Base-by-base conservation (phyloP, 768 basidiomycete species). In the Mycena galericulata region DNA sequence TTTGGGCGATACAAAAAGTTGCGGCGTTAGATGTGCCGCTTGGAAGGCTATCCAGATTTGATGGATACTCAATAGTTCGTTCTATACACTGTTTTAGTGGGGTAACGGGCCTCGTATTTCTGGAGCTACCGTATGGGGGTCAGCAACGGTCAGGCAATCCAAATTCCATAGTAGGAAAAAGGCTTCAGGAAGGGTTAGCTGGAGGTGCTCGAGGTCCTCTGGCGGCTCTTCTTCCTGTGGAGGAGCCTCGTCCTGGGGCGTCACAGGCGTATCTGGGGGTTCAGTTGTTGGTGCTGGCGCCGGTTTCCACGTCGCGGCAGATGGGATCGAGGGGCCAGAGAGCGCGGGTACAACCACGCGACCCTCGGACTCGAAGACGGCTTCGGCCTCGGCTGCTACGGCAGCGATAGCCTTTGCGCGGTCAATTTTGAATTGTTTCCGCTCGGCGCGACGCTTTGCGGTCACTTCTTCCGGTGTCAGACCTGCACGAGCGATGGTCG, bases 401-500 rank as follows among this genome's bases (percentile, higher is more conserved):
- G 87, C 87, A 1, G 94, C 94, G 71, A 98, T 92, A 2, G 96
- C 97, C 63, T 85, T 83, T 29, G 97, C 96, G 74, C 98, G 90
- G 75, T 97, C 95, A 41, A 91, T 84, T 80, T 99, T 99, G 85
- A 97, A 97, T 73, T 96, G 93, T 73, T 91, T 91, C 40, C 98
- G 90, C 72, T 97, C 95, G 32, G 90, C 89, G 51, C 98, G 86
- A 41, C 98, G 91, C 75, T 89, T 90, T 41, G 93, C 95, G 11
- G 96, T 95, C 60, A 98, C 82, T 79, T 99, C 95, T 76, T 99
- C 98, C 1, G 96, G 91, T 0, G 96, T 95, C 71, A 93, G 81
- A 62, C 87, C 93, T 94, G 51, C 40, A 46, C 10, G 34, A 14
- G 30, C 27, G 38, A 49, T 46, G 26, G 18, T 57, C 27, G 59